These are phyloP conservation scores for Gracilaria domingensis DNA, from an alignment of 23 red algal genomes.

Conservation along the genomic window DNA sequence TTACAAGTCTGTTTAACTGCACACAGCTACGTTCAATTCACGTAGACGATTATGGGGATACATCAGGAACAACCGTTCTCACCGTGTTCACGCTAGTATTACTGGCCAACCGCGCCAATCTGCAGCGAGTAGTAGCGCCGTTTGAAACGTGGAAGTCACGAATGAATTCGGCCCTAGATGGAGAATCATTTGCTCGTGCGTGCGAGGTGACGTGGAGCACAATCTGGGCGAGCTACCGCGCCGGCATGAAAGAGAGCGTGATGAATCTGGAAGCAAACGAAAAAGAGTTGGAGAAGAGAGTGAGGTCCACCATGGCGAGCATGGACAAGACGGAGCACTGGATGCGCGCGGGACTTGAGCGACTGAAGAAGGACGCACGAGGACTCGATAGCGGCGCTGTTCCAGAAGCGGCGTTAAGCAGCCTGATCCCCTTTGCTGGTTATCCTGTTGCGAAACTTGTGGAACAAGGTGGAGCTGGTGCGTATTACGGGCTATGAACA, in stretches of 20 bases:
- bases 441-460: slow-evolving; percentile 12
- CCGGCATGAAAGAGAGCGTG: slow-evolving; percentile 51
- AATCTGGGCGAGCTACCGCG: slow-evolving; percentile 55
- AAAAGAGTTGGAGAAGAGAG: slow-evolving; percentile 27
- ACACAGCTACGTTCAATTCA: slow-evolving; percentile 38
- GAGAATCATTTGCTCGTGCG: not conserved
- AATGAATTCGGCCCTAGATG: not conserved
- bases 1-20: slow-evolving; percentile 55
- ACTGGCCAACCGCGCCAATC: slow-evolving; percentile 22
- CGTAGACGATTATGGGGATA: slow-evolving; percentile 48
- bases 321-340: slow-evolving; percentile 48
- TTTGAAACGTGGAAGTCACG: slow-evolving; percentile 37
- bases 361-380: not conserved
- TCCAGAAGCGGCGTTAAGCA: not conserved
- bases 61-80: slow-evolving; percentile 5
- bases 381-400: not conserved
- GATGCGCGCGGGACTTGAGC: slow-evolving; percentile 12
- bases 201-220: slow-evolving; percentile 60
- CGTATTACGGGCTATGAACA: not conserved
- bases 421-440: slow-evolving; percentile 4
- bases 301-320: slow-evolving; percentile 12
- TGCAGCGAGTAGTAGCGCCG: slow-evolving; percentile 23
- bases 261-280: slow-evolving; percentile 45
- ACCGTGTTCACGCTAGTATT: slow-evolving; percentile 50
- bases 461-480: slow-evolving; percentile 26